These are phyloP conservation scores for Fraxinus excelsior DNA, from an alignment of 257 asterid genomes.

Conservation along the genomic window DNA sequence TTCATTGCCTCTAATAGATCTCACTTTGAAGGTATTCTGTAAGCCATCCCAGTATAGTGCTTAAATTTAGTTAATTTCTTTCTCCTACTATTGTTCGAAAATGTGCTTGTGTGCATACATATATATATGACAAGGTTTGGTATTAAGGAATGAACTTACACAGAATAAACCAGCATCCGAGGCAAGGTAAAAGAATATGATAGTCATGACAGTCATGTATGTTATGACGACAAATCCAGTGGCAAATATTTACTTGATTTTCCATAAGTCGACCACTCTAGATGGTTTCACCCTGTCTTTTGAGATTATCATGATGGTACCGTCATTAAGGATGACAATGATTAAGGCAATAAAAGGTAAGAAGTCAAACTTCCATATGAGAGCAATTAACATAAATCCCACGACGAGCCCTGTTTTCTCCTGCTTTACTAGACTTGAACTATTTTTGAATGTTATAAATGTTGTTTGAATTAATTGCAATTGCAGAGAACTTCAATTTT, in stretches of 20 bases:
- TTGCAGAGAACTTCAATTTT: no score
- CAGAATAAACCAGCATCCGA: slow-evolving; percentile 46
- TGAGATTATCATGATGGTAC: slow-evolving; percentile 66
- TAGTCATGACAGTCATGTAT: slow-evolving; percentile 51
- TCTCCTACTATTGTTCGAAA: no score
- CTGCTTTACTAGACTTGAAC: no score
- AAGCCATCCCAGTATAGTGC: no score
- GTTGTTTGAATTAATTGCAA: no score
- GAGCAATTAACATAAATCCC: slow-evolving; percentile 57
- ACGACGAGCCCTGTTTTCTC: no score
- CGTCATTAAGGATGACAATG: slow-evolving; percentile 55
- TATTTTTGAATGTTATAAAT: no score
- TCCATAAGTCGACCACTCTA: slow-evolving; percentile 58
- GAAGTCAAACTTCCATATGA: slow-evolving; percentile 58
- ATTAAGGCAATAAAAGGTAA: slow-evolving; percentile 59
- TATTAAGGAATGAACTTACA: slow-evolving; percentile 17
- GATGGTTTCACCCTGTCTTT: slow-evolving; percentile 64
- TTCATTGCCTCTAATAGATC: slow-evolving; percentile 33
- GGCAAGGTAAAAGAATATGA: slow-evolving; percentile 45
- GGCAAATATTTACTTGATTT: slow-evolving; percentile 54
- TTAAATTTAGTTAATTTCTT: no score
- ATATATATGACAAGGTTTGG: no score
- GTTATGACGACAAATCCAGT: slow-evolving; percentile 54
- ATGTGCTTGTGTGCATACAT: no score
- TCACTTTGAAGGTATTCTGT: not conserved